phyloP scores from a whole-genome alignment of 2,329 filamentous ascomycete species.

The Aureobasidium subglaciale region DNA sequence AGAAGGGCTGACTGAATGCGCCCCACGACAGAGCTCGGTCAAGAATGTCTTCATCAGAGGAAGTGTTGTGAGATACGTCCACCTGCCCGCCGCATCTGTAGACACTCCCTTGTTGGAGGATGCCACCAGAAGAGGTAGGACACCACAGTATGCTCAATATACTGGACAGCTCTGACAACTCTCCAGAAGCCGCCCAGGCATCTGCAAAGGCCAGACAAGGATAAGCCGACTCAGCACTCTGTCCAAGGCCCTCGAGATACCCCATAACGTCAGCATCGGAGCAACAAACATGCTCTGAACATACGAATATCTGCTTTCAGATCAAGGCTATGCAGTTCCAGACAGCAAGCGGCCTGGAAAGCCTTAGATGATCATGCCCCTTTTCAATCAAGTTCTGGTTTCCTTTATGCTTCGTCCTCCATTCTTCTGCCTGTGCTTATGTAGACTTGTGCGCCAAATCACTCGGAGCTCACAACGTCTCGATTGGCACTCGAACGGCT shows the following conservation, averaged over 20 bases:
- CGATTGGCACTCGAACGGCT: neutral
- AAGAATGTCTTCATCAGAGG: constrained; percentile 96
- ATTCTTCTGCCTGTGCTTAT: neutral
- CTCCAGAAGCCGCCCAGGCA: constrained; percentile 27
- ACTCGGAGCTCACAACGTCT: neutral
- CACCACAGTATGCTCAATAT: neutral
- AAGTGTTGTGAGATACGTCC: constrained; percentile 87
- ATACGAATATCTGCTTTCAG: neutral
- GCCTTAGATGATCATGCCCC: constrained; percentile 12
- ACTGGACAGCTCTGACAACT: neutral
- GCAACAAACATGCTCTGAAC: neutral
- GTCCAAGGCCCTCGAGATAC: constrained; percentile 2
- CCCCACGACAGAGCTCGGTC: constrained; percentile 56
- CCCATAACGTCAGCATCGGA: neutral
- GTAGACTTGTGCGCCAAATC: neutral
- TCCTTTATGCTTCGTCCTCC: constrained; percentile 3
- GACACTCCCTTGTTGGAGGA: constrained; percentile 85
- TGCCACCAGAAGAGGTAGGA: constrained; percentile 73
- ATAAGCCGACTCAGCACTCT: constrained; percentile 13
- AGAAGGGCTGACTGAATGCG: neutral
- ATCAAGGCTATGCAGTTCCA: neutral
- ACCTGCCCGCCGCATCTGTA: constrained; percentile 73
- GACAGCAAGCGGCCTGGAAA: neutral
- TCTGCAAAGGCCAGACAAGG: constrained; percentile 30
- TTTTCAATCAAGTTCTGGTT: constrained; percentile 14